These are phyloP conservation scores for Fusarium hostae DNA, from an alignment of 2,329 filamentous ascomycete species.

Conservation along the genomic window DNA sequence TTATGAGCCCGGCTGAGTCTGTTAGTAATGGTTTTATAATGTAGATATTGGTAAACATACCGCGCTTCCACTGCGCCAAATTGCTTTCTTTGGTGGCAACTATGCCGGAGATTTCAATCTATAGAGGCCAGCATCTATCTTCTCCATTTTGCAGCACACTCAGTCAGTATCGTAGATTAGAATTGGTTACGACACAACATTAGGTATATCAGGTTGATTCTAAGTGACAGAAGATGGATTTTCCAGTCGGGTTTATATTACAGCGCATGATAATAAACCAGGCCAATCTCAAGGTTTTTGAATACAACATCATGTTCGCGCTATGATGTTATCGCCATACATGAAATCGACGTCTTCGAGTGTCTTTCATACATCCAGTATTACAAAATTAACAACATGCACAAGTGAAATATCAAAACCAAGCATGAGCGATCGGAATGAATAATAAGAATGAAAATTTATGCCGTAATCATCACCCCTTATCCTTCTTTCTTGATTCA, in stretches of 20 bases:
- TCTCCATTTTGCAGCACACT: no score
- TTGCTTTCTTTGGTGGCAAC: not conserved
- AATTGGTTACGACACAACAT: not conserved
- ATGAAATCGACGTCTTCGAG: not conserved
- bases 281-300: not conserved
- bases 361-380: not conserved
- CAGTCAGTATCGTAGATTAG: no score
- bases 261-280: not conserved
- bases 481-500: constrained; percentile 1
- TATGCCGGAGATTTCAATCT: fast-evolving
- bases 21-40: not conserved
- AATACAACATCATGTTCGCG: not conserved
- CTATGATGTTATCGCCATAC: not conserved
- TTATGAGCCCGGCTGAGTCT: not conserved
- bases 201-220: not conserved
- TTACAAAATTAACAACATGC: not conserved
- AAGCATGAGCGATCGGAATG: not conserved
- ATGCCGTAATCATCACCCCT: constrained; percentile 24
- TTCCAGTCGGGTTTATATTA: no score
- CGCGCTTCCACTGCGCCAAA: constrained; percentile 2
- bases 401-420: not conserved
- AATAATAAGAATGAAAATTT: constrained; percentile 29
- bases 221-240: not conserved
- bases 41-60: not conserved
- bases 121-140: not conserved